A percentile compares a stretch with the other conserved stretches of the same genome.
phyloP scores from a whole-genome alignment of 164 flowering plant species.

The Vitis amurensis region DNA sequence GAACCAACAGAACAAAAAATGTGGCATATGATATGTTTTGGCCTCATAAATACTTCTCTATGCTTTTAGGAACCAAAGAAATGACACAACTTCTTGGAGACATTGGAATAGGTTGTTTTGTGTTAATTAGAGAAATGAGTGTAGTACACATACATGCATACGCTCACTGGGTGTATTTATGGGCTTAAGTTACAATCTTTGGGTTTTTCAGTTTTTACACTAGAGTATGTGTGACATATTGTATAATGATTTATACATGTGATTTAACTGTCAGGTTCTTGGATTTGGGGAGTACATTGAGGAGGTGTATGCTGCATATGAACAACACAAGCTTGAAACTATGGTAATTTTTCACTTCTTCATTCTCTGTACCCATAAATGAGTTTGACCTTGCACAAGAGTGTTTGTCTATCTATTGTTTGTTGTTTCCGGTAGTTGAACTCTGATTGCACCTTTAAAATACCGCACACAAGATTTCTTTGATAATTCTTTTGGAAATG shows the following conservation, averaged over 20 bases:
- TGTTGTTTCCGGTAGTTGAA: background rate
- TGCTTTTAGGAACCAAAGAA: too few species aligned
- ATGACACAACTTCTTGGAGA: too few species aligned
- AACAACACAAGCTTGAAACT: conserved; percentile 91
- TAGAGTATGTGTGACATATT: background rate
- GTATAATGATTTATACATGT: conserved; percentile 2
- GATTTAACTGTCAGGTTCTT: conserved; percentile 61
- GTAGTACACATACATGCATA: too few species aligned
- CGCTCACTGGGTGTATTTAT: background rate
- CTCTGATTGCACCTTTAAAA: background rate
- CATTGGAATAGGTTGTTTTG: too few species aligned
- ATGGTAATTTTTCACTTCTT: conserved; percentile 44
- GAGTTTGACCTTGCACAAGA: background rate
- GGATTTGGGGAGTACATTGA: conserved; percentile 96
- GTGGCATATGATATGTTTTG: too few species aligned
- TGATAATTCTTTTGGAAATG: conserved; percentile 1
- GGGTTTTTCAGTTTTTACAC: background rate
- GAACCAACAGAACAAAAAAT: too few species aligned
- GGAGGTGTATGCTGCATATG: conserved; percentile 94
- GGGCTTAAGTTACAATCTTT: background rate
- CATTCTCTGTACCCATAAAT: background rate
- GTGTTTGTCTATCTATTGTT: background rate
- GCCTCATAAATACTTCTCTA: too few species aligned
- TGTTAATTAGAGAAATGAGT: too few species aligned
- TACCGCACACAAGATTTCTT: too few species aligned